Evolutionary conservation across 495 filamentous ascomycete genomes (phyloP).

Genomic region (Xanthoparmelia taractica): DNA sequence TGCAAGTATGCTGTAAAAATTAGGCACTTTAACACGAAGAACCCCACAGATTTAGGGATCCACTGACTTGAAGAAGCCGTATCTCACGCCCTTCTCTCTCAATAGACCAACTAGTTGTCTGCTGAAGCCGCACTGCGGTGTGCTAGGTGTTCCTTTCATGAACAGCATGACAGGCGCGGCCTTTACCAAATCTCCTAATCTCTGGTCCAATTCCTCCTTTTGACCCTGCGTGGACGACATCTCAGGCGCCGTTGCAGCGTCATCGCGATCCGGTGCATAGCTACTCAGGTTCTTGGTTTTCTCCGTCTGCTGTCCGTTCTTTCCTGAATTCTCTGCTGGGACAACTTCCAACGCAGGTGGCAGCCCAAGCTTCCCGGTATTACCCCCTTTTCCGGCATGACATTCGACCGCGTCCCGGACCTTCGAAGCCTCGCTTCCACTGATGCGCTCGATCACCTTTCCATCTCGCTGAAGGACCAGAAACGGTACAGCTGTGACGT

Average conservation of each 20-base stretch:
- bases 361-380: constrained; percentile 36
- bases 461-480: constrained; percentile 69
- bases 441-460: constrained; percentile 68
- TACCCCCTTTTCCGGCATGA: constrained; percentile 48
- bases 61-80: constrained; percentile 94
- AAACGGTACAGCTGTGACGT: constrained; percentile 89
- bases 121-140: constrained; percentile 92
- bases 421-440: constrained; percentile 76
- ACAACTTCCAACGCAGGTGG: constrained; percentile 47
- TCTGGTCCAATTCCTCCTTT: constrained; percentile 70
- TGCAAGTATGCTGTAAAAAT: constrained; percentile 45
- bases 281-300: constrained; percentile 32
- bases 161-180: constrained; percentile 98
- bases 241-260: constrained; percentile 43
- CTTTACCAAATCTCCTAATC: constrained; percentile 74
- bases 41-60: not conserved
- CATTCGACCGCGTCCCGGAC: constrained; percentile 77
- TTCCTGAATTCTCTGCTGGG: constrained; percentile 37
- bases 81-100: constrained; percentile 81
- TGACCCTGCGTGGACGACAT: constrained; percentile 47
- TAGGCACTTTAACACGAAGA: not conserved
- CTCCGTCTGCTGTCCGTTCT: constrained; percentile 26
- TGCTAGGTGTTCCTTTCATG: constrained; percentile 74
- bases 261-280: constrained; percentile 41
- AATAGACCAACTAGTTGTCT: constrained; percentile 78